Conservation (phyloP, 2,329 filamentous ascomycete genomes). For the Fusarium mangiferae region DNA sequence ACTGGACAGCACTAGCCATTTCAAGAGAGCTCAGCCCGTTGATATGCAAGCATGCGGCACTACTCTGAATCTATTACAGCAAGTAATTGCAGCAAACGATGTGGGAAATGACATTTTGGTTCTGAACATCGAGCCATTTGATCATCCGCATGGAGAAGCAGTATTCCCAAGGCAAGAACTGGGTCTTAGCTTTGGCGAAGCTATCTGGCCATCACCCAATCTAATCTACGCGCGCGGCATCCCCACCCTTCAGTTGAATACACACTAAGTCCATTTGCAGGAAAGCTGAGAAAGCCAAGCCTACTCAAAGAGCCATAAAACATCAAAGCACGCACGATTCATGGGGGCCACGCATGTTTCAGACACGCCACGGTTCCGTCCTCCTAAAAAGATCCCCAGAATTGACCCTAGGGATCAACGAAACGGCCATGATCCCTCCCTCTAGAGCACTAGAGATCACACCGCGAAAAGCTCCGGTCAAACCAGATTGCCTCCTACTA, state of each 20-base stretch:
- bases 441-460: not conserved
- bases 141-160: not conserved
- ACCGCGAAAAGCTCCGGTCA: conserved; percentile 17
- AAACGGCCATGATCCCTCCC: conserved; percentile 22
- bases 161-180: not conserved
- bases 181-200: not conserved
- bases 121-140: not conserved
- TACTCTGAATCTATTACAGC: not conserved
- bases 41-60: conserved; percentile 3
- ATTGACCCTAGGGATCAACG: conserved; percentile 24
- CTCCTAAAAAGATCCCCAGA: conserved; percentile 4
- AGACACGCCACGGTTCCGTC: conserved; percentile 25
- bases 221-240: conserved; percentile 37
- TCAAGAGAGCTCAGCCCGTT: conserved; percentile 14
- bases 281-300: conserved; percentile 22
- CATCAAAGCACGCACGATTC: conserved; percentile 6
- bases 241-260: conserved; percentile 23
- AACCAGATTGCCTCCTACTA: not conserved
- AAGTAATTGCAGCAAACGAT: not conserved
- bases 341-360: conserved; percentile 30
- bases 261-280: conserved; percentile 4
- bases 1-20: conserved; percentile 12
- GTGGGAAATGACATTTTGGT: not conserved
- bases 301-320: conserved; percentile 9
- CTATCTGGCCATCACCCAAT: not conserved